A percentile compares a stretch with the other conserved stretches of the same genome.
phyloP scores from a whole-genome alignment of 2,329 filamentous ascomycete species.

The Fusarium sp. region DNA sequence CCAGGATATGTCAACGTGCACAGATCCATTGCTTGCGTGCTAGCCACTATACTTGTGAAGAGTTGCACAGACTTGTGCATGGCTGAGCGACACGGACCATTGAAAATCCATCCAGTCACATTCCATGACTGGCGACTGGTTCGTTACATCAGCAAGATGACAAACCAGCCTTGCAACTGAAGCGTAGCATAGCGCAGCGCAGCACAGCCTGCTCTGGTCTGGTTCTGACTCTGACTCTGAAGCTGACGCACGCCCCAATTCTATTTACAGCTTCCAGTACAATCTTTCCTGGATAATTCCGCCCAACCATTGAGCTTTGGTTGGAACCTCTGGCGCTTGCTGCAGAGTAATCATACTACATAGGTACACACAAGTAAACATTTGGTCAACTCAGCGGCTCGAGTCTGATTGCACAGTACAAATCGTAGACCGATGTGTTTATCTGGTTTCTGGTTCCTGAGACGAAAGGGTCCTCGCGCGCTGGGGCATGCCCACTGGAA shows the following conservation, averaged over 20 bases:
- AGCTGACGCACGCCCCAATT: slow-evolving; percentile 33
- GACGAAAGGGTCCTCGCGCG: slow-evolving; percentile 23
- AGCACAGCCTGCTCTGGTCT: slow-evolving; percentile 26
- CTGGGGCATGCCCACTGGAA: slow-evolving; percentile 33
- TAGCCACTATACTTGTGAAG: slow-evolving; percentile 15
- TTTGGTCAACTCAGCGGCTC: slow-evolving; percentile 12
- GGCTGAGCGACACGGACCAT: slow-evolving; percentile 26
- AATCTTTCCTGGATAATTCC: slow-evolving; percentile 12
- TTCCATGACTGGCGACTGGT: slow-evolving; percentile 25
- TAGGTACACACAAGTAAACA: slow-evolving; percentile 27
- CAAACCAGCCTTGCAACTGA: slow-evolving; percentile 13
- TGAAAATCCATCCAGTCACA: slow-evolving; percentile 28
- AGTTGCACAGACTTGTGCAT: slow-evolving; percentile 36
- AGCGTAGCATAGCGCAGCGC: background rate
- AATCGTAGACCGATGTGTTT: slow-evolving; percentile 4
- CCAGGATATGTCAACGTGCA: slow-evolving; percentile 15
- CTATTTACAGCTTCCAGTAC: slow-evolving; percentile 33
- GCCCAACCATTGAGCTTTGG: slow-evolving; percentile 9
- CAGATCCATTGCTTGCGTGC: slow-evolving; percentile 19
- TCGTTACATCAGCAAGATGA: slow-evolving; percentile 7
- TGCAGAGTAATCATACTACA: slow-evolving; percentile 13
- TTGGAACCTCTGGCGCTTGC: slow-evolving; percentile 33
- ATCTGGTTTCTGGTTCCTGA: slow-evolving; percentile 30
- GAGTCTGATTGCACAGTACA: background rate
- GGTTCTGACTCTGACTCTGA: background rate